Conservation (phyloP, 75 land plant genomes). For the Ceratopteris richardii region DNA sequence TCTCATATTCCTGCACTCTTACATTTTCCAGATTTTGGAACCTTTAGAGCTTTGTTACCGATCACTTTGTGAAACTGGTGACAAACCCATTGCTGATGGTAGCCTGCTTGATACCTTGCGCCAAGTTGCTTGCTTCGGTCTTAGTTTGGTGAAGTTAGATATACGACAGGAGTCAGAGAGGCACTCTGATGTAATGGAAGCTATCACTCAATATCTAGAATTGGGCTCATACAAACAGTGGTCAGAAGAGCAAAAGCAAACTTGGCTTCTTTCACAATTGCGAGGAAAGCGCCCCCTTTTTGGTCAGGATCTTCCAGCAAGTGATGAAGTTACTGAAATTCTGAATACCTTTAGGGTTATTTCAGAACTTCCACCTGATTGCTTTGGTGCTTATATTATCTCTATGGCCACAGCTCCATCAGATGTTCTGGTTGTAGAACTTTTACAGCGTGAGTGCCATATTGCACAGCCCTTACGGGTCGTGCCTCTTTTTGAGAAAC, state of each 20-base stretch:
- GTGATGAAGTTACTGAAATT: constrained; percentile 83
- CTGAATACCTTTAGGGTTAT: constrained; percentile 89
- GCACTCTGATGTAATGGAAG: constrained; percentile 83
- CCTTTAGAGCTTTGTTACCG: constrained; percentile 85
- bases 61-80: constrained; percentile 78
- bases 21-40: constrained; percentile 51
- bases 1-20: too few species aligned
- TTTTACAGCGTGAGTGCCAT: constrained; percentile 27
- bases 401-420: constrained; percentile 94
- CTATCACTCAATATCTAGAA: constrained; percentile 66
- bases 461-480: constrained; percentile 50
- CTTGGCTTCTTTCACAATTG: constrained; percentile 74
- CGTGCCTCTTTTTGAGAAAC: constrained; percentile 93
- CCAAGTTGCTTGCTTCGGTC: constrained; percentile 88
- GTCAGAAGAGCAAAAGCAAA: constrained; percentile 71
- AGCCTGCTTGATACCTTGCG: constrained; percentile 83
- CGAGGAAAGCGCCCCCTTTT: constrained; percentile 84
- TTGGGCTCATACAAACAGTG: constrained; percentile 80
- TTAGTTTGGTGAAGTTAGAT: constrained; percentile 71
- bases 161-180: constrained; percentile 93
- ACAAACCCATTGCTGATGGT: constrained; percentile 84
- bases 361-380: constrained; percentile 83
- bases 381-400: constrained; percentile 90
- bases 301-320: constrained; percentile 74
- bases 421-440: constrained; percentile 94